These are phyloP conservation scores for Stentor roeselii DNA, from an alignment of 73 alveolate species.

Conservation along the genomic window DNA sequence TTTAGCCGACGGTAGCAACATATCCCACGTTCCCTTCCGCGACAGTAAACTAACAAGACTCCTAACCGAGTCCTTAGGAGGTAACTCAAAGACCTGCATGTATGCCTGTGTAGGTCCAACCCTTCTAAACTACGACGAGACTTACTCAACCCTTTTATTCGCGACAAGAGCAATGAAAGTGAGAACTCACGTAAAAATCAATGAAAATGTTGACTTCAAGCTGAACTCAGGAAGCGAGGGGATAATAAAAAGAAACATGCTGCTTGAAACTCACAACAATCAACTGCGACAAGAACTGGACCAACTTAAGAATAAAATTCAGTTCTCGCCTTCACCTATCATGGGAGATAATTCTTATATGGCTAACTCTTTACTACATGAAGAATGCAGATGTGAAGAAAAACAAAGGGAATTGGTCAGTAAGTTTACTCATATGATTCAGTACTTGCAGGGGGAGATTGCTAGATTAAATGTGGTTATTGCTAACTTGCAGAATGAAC, in stretches of 20 bases:
- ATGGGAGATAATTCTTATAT: conserved; percentile 5
- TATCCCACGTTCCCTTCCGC: conserved; percentile 88
- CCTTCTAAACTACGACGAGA: conserved; percentile 84
- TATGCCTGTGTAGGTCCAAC: conserved; percentile 89
- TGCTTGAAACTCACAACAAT: neutral
- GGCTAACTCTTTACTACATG: neutral
- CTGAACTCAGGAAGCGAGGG: neutral
- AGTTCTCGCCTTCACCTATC: conserved; percentile 1
- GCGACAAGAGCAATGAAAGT: conserved; percentile 92
- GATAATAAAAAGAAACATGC: neutral
- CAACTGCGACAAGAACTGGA: conserved; percentile 16
- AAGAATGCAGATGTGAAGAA: conserved; percentile 27
- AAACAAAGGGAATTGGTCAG: conserved; percentile 24
- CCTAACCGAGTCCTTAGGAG: conserved; percentile 92
- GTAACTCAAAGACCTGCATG: conserved; percentile 89
- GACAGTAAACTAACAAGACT: conserved; percentile 95
- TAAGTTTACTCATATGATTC: conserved; percentile 26
- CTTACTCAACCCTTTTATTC: conserved; percentile 85
- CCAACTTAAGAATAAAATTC: neutral
- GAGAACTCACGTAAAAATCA: conserved; percentile 68
- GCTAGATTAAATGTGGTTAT: conserved; percentile 4
- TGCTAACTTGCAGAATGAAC: conserved; percentile 19
- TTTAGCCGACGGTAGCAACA: conserved; percentile 69
- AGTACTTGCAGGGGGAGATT: conserved; percentile 24
- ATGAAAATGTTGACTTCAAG: conserved; percentile 80